A percentile compares a stretch with the other conserved stretches of the same genome.
Conservation (phyloP, 2,329 filamentous ascomycete species). For the Fusarium clavum region DNA sequence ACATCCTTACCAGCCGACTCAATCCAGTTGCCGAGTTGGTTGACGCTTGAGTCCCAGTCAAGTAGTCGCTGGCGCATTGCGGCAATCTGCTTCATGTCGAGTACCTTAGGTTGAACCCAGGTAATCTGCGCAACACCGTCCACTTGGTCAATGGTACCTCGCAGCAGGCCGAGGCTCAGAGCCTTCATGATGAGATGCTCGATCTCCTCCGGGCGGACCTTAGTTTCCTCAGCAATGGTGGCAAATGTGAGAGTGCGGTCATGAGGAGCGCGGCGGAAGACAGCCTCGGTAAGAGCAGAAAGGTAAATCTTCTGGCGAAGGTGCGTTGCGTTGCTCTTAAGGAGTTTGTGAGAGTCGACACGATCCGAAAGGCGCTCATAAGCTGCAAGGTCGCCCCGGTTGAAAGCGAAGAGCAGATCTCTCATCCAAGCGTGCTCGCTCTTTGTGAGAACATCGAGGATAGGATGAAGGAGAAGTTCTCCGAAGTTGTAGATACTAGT, state of each 20-base stretch:
- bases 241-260: slow-evolving; percentile 93
- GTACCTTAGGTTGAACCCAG: slow-evolving; percentile 98
- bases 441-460: slow-evolving; percentile 81
- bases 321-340: slow-evolving; percentile 83
- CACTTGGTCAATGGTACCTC: slow-evolving; percentile 96
- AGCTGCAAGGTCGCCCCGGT: slow-evolving; percentile 89
- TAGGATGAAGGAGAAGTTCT: slow-evolving; percentile 96
- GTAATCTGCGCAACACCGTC: slow-evolving; percentile 94
- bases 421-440: slow-evolving; percentile 86
- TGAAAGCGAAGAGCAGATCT: slow-evolving; percentile 97
- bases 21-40: slow-evolving; percentile 96
- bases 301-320: slow-evolving; percentile 98
- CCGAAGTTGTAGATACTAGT: slow-evolving; percentile 99
- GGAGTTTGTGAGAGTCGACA: slow-evolving; percentile 81
- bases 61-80: slow-evolving; percentile 88
- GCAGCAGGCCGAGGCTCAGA: slow-evolving; percentile 88
- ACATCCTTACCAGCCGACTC: slow-evolving; percentile 94
- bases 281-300: slow-evolving; percentile 93
- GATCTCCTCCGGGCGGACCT: slow-evolving; percentile 90
- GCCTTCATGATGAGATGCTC: slow-evolving; percentile 99
- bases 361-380: slow-evolving; percentile 87
- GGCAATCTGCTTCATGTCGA: slow-evolving; percentile 95
- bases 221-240: slow-evolving; percentile 90
- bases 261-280: slow-evolving; percentile 95
- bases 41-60: slow-evolving; percentile 97